phyloP scores from a whole-genome alignment of 2,329 filamentous ascomycete species.

The Trichophyton verrucosum region DNA sequence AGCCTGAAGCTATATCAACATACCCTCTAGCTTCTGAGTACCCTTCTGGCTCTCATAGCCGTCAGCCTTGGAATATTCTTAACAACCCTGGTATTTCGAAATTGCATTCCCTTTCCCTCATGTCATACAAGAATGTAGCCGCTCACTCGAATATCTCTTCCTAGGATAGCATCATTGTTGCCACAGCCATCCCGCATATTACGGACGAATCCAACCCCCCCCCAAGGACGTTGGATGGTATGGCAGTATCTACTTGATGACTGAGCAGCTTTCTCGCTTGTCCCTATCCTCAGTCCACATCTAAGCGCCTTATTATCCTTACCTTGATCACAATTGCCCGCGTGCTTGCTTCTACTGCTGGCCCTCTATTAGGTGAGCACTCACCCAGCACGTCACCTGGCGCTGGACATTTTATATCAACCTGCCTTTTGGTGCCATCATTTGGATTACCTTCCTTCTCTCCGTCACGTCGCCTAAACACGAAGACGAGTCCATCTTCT shows the following conservation, averaged over 20 bases:
- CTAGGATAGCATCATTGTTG: conserved; percentile 1
- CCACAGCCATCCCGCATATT: conserved; percentile 18
- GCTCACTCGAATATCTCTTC: too few relatives aligned
- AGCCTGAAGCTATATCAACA: too few relatives aligned
- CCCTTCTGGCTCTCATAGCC: too few relatives aligned
- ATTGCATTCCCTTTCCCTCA: too few relatives aligned
- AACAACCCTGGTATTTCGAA: too few relatives aligned
- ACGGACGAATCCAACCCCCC: conserved; percentile 10
- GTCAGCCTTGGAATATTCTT: too few relatives aligned
- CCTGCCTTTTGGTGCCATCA: neutral
- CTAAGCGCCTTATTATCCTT: neutral
- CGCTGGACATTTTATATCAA: neutral
- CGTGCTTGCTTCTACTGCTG: neutral
- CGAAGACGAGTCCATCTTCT: neutral
- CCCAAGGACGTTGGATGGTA: neutral
- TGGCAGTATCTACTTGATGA: neutral
- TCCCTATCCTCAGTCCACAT: neutral
- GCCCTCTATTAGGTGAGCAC: neutral
- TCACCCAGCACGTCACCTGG: neutral
- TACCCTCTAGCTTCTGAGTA: too few relatives aligned
- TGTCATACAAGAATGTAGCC: too few relatives aligned
- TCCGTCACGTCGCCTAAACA: neutral
- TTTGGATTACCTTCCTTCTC: neutral
- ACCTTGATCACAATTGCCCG: neutral
- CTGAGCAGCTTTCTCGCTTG: neutral